phyloP scores from a whole-genome alignment of 2,329 filamentous ascomycete genomes.

The Neoascochyta sp. region DNA sequence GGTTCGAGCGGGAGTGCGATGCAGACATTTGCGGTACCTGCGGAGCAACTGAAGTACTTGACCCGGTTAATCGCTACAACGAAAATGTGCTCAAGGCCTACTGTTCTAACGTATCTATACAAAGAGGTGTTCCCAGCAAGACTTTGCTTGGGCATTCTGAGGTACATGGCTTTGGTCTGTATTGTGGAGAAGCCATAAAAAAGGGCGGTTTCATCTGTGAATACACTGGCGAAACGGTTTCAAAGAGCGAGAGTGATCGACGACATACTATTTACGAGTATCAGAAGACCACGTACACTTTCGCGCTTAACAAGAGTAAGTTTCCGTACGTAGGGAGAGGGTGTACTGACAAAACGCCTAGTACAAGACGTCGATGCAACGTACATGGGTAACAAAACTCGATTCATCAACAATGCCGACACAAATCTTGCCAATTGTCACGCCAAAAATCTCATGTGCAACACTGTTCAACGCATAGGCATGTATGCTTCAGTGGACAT shows the following conservation, averaged over 20 bases:
- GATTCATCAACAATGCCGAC: constrained; percentile 77
- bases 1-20: constrained; percentile 75
- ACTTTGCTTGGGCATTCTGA: constrained; percentile 68
- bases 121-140: constrained; percentile 62
- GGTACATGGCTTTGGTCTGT: constrained; percentile 73
- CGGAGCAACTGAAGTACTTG: constrained; percentile 64
- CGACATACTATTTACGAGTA: constrained; percentile 63
- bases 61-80: constrained; percentile 63
- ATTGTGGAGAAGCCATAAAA: constrained; percentile 63
- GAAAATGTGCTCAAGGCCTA: constrained; percentile 54
- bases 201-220: constrained; percentile 74
- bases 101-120: constrained; percentile 70
- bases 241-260: constrained; percentile 64
- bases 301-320: constrained; percentile 49
- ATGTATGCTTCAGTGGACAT: constrained; percentile 67
- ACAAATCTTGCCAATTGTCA: constrained; percentile 57
- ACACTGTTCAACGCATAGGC: constrained; percentile 69
- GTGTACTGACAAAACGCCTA: constrained; percentile 11
- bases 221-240: constrained; percentile 75
- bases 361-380: constrained; percentile 64
- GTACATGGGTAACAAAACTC: constrained; percentile 72
- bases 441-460: constrained; percentile 67
- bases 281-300: constrained; percentile 61
- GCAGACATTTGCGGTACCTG: constrained; percentile 69
- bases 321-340: not conserved